A percentile compares a stretch with the other conserved stretches of the same genome.
phyloP scores from a whole-genome alignment of 2,329 filamentous ascomycete species.

The Sclerotinia trifoliorum region DNA sequence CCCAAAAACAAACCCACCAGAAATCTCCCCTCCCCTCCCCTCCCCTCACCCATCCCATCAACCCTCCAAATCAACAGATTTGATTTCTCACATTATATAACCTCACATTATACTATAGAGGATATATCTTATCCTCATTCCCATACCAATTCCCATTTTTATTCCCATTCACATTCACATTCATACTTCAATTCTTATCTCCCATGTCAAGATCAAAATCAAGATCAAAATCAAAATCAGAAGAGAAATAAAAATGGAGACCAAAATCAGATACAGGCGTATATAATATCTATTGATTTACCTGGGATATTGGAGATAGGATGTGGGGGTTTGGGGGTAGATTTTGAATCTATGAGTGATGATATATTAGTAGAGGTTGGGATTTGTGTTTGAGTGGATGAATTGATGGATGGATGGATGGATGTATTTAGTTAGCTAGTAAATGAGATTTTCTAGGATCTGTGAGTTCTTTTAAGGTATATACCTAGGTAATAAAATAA shows the following conservation, averaged over 20 bases:
- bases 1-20: too few relatives aligned
- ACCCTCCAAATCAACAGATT: neutral
- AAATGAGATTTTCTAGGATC: too few relatives aligned
- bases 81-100: neutral
- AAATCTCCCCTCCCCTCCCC: too few relatives aligned
- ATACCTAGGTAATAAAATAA: too few relatives aligned
- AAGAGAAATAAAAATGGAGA: neutral
- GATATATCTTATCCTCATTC: neutral
- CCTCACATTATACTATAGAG: too few relatives aligned
- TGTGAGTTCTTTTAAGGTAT: too few relatives aligned
- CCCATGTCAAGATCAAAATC: neutral
- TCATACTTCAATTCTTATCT: too few relatives aligned
- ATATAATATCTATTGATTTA: neutral
- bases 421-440: too few relatives aligned
- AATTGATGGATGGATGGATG: too few relatives aligned
- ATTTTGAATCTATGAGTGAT: neutral
- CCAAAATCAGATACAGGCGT: neutral
- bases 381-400: neutral
- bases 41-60: neutral
- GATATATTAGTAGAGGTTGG: neutral
- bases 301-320: neutral
- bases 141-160: too few relatives aligned
- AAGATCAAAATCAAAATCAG: neutral
- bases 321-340: neutral
- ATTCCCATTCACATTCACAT: too few relatives aligned